A percentile compares a stretch with the other conserved stretches of the same genome.
These are phyloP conservation scores for Microcos paniculata DNA, from an alignment of 345 rosid genomes.

Conservation along the genomic window DNA sequence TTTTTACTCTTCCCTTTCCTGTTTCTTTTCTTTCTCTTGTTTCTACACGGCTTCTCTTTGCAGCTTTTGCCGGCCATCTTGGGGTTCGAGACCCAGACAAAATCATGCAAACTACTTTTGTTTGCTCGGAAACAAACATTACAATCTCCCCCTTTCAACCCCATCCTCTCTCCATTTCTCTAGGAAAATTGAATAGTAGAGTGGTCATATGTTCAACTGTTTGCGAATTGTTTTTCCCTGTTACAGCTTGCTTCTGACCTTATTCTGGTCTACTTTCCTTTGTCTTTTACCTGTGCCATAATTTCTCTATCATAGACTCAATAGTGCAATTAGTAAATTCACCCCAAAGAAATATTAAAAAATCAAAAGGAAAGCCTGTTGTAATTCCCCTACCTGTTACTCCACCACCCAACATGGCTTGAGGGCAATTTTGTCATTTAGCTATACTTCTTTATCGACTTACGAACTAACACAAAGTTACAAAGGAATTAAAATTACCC, in stretches of 20 bases:
- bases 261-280: constrained; percentile 10
- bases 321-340: background rate
- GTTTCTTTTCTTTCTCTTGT: constrained; percentile 16
- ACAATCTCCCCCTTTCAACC: background rate
- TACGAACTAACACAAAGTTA: background rate
- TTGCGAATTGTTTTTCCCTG: background rate
- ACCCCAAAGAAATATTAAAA: background rate
- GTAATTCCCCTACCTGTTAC: background rate
- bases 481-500: background rate
- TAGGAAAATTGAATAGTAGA: constrained; percentile 25
- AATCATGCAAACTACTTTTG: constrained; percentile 32
- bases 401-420: constrained; percentile 9
- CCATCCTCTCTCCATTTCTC: constrained; percentile 6
- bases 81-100: constrained; percentile 49
- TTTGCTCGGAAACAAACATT: constrained; percentile 18
- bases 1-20: background rate
- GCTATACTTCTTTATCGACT: background rate
- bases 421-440: constrained; percentile 13
- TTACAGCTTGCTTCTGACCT: constrained; percentile 13
- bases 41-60: constrained; percentile 75
- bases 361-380: background rate
- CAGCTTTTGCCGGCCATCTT: constrained; percentile 82
- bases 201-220: background rate
- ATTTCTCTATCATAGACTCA: constrained; percentile 24
- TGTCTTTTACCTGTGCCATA: constrained; percentile 19